Evolutionary conservation across 2,329 filamentous ascomycete genomes (phyloP).

Genomic region (Ophiosphaerella narmari): DNA sequence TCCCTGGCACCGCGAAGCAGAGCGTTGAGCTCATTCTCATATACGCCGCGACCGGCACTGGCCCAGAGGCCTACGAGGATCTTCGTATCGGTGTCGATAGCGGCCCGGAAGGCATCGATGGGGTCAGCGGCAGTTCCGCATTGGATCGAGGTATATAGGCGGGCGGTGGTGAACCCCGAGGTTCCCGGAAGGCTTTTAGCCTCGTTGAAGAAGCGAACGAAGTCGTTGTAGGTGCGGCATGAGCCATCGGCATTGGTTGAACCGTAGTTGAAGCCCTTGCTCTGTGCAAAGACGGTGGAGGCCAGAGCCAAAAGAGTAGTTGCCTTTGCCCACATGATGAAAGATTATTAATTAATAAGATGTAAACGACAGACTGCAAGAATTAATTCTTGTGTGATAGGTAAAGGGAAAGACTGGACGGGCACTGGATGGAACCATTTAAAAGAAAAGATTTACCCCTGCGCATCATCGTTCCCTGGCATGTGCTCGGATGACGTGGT

Average conservation of each 20-base stretch:
- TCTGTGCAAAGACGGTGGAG: conserved; percentile 28
- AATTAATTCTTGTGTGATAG: neutral
- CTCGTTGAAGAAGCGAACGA: conserved; percentile 69
- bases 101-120: conserved; percentile 62
- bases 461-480: conserved; percentile 14
- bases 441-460: conserved; percentile 6
- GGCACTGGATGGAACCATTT: neutral
- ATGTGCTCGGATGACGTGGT: conserved; percentile 18
- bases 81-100: conserved; percentile 75
- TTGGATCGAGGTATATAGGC: conserved; percentile 75
- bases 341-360: conserved; percentile 8
- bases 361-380: neutral
- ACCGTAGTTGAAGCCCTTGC: conserved; percentile 73
- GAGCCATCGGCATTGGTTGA: conserved; percentile 63
- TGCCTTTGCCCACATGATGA: conserved; percentile 16
- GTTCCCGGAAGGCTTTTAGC: conserved; percentile 68
- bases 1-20: conserved; percentile 68
- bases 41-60: conserved; percentile 65
- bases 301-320: conserved; percentile 22
- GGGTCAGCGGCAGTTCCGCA: conserved; percentile 61
- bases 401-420: neutral
- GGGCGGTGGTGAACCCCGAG: conserved; percentile 68
- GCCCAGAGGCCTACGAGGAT: conserved; percentile 85
- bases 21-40: conserved; percentile 75
- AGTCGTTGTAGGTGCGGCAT: conserved; percentile 66